Evolutionary conservation across 805 yeast genomes (phyloP).

Genomic region (Candida caryicola): DNA sequence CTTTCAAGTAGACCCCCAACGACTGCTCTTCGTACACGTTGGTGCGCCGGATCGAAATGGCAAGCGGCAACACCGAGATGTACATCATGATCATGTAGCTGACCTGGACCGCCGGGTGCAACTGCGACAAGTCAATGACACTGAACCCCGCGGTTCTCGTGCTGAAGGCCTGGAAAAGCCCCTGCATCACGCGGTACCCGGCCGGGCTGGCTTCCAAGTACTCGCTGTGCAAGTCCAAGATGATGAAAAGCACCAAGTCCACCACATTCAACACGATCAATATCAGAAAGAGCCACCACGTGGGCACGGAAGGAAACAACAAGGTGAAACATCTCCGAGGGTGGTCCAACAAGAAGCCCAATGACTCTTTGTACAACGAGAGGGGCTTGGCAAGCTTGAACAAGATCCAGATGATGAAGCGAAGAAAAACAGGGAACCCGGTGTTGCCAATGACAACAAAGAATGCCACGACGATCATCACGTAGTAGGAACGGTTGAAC

Average conservation of each 20-base stretch:
- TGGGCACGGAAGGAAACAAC: constrained; percentile 86
- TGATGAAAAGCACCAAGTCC: constrained; percentile 77
- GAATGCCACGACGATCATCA: constrained; percentile 59
- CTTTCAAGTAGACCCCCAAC: constrained; percentile 71
- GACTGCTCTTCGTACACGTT: constrained; percentile 98
- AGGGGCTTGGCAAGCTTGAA: constrained; percentile 65
- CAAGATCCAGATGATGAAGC: constrained; percentile 80
- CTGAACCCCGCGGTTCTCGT: constrained; percentile 94
- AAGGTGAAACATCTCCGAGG: constrained; percentile 96
- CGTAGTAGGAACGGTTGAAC: constrained; percentile 62
- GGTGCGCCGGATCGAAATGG: constrained; percentile 93
- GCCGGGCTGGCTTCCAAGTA: constrained; percentile 54
- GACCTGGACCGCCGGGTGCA: constrained; percentile 91
- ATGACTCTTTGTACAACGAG: constrained; percentile 66
- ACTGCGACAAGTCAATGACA: constrained; percentile 60
- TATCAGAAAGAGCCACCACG: constrained; percentile 89
- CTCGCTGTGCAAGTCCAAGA: constrained; percentile 59
- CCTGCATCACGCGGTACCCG: constrained; percentile 74
- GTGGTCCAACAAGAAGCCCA: constrained; percentile 86
- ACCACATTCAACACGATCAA: constrained; percentile 67
- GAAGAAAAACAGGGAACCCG: constrained; percentile 81
- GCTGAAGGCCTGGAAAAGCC: constrained; percentile 85
- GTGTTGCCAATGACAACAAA: constrained; percentile 91
- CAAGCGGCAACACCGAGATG: constrained; percentile 92
- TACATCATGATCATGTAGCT: constrained; percentile 97